Evolutionary conservation across 208 protist genomes (phyloP), one percentile per base, ranked within the genome.

Genomic region (Crithidia mellificae): DNA sequence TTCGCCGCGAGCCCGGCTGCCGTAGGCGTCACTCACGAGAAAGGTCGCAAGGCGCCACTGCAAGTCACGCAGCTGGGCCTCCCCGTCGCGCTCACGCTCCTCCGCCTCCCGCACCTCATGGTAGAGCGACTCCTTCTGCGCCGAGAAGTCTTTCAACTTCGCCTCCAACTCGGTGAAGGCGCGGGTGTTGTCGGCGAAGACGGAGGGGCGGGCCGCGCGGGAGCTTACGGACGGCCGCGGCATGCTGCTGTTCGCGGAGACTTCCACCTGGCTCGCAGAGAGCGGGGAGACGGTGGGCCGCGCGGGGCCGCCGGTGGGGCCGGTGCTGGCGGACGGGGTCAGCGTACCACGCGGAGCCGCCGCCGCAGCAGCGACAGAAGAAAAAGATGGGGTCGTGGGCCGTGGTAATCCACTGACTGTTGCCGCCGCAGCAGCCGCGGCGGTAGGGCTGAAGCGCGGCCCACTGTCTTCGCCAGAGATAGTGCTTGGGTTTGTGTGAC

Each of bases 11-110:
- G 63, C 59, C 14, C 74, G 44, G 47, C 52, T 72, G 27, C 72
- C 61, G 36, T 65, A 65, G 47, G 64, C 55, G 55, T 74, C 72
- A 43, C 79, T 87, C 24, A 80, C 77, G n/a, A 94, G 64, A 51
- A 90, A 91, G 6, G 72, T 82, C 0, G 81, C 84, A 7, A 94
- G 80, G 44, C 85, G 86, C 85, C 85, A 91, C 63, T 90, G 84
- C 34, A 82, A 61, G 59, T 90, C 73, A 9, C 88, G 85, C 24
- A 94, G 77, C 65, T 81, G 67, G 7, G 85, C 74, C 43, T 94
- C 85, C 1, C 72, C 56, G 39, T 91, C 84, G 19, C 71, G 78
- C 46, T 84, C 59, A 34, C 80, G 65, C 70, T 90, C 83, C 63
- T 91, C 59, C 14, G 84, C 78, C n/a, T 94, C 88, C 25, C 78